Evolutionary conservation across 1,139 yeast species (phyloP).

Genomic region (Kazachstania sp.): DNA sequence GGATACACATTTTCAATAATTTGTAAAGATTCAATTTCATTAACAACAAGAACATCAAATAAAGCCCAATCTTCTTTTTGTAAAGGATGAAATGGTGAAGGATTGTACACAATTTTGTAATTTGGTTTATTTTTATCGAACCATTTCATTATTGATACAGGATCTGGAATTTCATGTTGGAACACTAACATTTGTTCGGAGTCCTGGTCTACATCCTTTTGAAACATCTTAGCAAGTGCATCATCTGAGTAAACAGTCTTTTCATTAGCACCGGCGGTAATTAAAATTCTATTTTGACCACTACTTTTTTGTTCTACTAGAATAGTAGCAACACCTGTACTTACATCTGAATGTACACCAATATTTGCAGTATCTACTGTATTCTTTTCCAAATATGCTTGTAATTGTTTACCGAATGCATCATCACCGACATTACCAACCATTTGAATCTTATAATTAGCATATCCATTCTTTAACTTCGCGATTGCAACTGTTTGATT

Average conservation of each 20-base stretch:
- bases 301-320: slow-evolving; percentile 54
- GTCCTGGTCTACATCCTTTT: slow-evolving; percentile 11
- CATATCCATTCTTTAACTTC: slow-evolving; percentile 35
- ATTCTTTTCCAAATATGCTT: slow-evolving; percentile 41
- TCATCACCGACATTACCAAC: slow-evolving; percentile 81
- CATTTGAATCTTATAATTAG: slow-evolving; percentile 46
- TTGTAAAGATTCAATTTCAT: slow-evolving; percentile 68
- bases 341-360: slow-evolving; percentile 33
- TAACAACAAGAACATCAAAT: slow-evolving; percentile 66
- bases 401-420: slow-evolving; percentile 59
- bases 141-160: slow-evolving; percentile 48
- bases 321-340: slow-evolving; percentile 84
- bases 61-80: slow-evolving; percentile 37
- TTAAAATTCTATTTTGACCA: slow-evolving; percentile 85
- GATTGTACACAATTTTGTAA: slow-evolving; percentile 64
- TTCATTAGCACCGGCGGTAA: slow-evolving; percentile 83
- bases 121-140: slow-evolving; percentile 39
- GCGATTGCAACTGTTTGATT: slow-evolving; percentile 82
- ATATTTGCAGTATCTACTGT: slow-evolving; percentile 45
- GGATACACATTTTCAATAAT: slow-evolving; percentile 27
- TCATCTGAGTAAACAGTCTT: slow-evolving; percentile 40
- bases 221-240: slow-evolving; percentile 40
- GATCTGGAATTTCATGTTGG: slow-evolving; percentile 69
- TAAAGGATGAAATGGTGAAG: slow-evolving; percentile 66
- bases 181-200: slow-evolving; percentile 45